Base-by-base conservation (phyloP, 139 green algal genomes). In the Edaphochlamys debaryana region DNA sequence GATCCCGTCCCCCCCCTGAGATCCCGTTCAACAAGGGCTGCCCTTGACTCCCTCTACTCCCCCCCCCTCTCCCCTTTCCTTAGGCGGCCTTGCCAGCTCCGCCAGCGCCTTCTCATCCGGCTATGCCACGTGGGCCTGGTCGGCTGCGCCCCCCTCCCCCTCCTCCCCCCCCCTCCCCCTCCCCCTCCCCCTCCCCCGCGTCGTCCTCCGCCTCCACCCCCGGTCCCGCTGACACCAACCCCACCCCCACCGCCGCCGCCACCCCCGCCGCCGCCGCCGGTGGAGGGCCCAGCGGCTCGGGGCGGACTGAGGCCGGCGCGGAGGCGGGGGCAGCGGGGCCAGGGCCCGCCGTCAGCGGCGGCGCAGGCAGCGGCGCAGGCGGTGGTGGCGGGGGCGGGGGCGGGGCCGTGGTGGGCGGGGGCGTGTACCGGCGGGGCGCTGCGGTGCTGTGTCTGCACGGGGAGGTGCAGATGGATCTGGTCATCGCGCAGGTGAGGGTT, bases 361-460 rank as follows among this genome's bases (percentile, higher is more conserved):
- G 29, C 30, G 58, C 36, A 22, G 36, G 67, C 69, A 75, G 68
- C 66, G 62, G 78, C 72, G 56, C 38, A 72, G 52, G 63, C 71
- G 45, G 72, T 42, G 22, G 63, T 13, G 19, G 63, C 32, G 34
- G 60, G 56, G 34, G 37, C 63, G 42, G 71, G 34, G 6, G 67
- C 67, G 7, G 42, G 7, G 52, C n/a, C n/a, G n/a, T n/a, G n/a
- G n/a, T n/a, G n/a, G n/a, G n/a, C n/a, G n/a, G n/a, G 45, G 64
- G 79, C 8, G 40, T 92, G 38, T 58, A 80, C 38, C 9, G 7
- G 8, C 86, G 75, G 25, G 89, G 90, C 50, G 87, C 83, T 13
- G 79, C 83, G 23, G 90, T 92, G 48, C 42, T 94, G 67, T 69
- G 68, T 4, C 69, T 94, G 62, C 83, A 87, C n/a, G 90, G 90